Evolutionary conservation across 768 basidiomycete genomes (phyloP).

Genomic region (Mycena metata): DNA sequence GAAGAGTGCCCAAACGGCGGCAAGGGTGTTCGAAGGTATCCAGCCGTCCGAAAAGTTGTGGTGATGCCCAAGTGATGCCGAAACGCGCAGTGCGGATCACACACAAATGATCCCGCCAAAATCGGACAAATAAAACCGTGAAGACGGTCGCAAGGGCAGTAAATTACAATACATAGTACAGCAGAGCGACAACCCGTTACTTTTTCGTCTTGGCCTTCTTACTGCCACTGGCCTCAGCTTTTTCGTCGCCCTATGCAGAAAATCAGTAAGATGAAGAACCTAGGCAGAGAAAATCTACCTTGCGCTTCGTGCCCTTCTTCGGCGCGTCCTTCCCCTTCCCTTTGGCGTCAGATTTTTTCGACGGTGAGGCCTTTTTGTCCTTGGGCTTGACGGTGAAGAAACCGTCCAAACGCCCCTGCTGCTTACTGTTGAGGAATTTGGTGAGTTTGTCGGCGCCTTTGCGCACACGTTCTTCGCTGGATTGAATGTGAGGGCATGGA

Average conservation of each 20-base stretch:
- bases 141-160: not conserved
- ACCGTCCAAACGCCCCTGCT: conserved; percentile 95
- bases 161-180: conserved; percentile 23
- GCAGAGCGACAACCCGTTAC: conserved; percentile 34
- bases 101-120: conserved; percentile 7
- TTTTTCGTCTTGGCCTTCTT: conserved; percentile 61
- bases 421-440: conserved; percentile 89
- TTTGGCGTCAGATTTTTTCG: conserved; percentile 49
- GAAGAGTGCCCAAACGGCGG: not conserved
- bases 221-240: conserved; percentile 51
- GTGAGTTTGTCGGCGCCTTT: conserved; percentile 94
- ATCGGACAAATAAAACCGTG: not conserved
- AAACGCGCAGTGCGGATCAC: conserved; percentile 9
- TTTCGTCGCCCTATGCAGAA: conserved; percentile 53
- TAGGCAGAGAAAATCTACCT: conserved; percentile 54
- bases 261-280: conserved; percentile 2
- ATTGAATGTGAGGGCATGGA: conserved; percentile 15
- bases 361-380: conserved; percentile 53
- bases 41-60: conserved; percentile 21
- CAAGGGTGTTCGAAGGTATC: conserved; percentile 7
- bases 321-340: conserved; percentile 54
- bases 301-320: conserved; percentile 65
- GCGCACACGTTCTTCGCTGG: conserved; percentile 95
- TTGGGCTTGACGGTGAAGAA: conserved; percentile 89
- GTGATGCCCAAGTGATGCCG: conserved; percentile 23